phyloP scores from a whole-genome alignment of 176 grass and related monocot genomes.

The Bothriochloa decipiens region DNA sequence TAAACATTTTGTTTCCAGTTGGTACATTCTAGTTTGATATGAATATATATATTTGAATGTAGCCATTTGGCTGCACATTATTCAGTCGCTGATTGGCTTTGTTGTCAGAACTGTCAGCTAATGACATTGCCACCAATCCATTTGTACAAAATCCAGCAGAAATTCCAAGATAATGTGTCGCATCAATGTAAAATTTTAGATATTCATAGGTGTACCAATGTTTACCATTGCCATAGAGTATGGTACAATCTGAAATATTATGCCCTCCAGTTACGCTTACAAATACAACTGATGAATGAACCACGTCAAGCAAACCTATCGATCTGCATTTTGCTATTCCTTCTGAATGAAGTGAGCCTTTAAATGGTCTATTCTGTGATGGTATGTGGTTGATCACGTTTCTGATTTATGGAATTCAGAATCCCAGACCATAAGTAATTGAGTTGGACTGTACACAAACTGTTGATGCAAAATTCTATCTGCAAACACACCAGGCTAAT shows the following conservation, averaged over 20 bases:
- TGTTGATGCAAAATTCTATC: no score
- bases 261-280: slow-evolving; percentile 43
- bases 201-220: neutral
- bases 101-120: neutral
- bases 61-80: neutral
- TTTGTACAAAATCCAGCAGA: neutral
- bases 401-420: neutral
- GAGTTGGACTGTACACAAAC: no score
- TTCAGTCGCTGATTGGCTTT: neutral
- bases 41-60: neutral
- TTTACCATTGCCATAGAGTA: slow-evolving; percentile 28
- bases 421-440: neutral
- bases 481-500: no score
- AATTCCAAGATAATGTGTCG: neutral
- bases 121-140: neutral
- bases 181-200: neutral
- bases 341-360: neutral
- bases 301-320: slow-evolving; percentile 30
- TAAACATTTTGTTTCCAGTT: neutral
- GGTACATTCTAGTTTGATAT: neutral
- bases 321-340: neutral
- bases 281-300: slow-evolving; percentile 42
- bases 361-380: neutral
- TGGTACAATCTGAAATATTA: slow-evolving; percentile 44
- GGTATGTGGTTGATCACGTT: slow-evolving; percentile 32